These are phyloP conservation scores for Tetrastigma voinierianum DNA, from an alignment of 164 flowering plant species.

Conservation along the genomic window DNA sequence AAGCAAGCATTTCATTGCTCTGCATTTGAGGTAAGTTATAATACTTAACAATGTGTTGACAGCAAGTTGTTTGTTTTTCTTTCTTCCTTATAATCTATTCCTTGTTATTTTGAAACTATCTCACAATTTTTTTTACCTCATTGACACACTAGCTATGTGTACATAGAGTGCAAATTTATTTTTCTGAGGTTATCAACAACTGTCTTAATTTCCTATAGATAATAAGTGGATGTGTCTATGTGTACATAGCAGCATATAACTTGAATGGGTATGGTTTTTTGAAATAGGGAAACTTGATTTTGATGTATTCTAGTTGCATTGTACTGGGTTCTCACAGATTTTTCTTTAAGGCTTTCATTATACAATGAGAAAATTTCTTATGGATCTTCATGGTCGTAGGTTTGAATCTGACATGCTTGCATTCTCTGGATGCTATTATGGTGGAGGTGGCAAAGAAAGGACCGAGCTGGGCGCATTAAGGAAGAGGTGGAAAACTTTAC, in stretches of 20 bases:
- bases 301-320: too few species aligned
- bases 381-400: slow-evolving; percentile 33
- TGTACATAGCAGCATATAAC: too few species aligned
- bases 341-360: too few species aligned
- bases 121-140: background rate
- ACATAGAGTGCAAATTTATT: too few species aligned
- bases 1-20: slow-evolving; percentile 63
- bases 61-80: background rate
- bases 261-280: too few species aligned
- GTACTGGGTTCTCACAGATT: too few species aligned
- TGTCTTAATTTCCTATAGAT: too few species aligned
- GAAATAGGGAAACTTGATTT: too few species aligned
- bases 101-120: background rate
- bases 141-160: too few species aligned
- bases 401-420: slow-evolving; percentile 99
- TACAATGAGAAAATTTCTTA: too few species aligned
- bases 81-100: background rate
- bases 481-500: slow-evolving; percentile 94
- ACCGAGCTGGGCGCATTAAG: slow-evolving; percentile 74
- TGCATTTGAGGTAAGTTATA: slow-evolving; percentile 64
- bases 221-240: too few species aligned
- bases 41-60: background rate
- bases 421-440: slow-evolving; percentile 96
- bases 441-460: slow-evolving; percentile 91
- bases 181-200: too few species aligned